Evolutionary conservation across 768 basidiomycete species (phyloP), one percentile per base, ranked within the genome.

Genomic region (Tricholoma bakamatsutake): DNA sequence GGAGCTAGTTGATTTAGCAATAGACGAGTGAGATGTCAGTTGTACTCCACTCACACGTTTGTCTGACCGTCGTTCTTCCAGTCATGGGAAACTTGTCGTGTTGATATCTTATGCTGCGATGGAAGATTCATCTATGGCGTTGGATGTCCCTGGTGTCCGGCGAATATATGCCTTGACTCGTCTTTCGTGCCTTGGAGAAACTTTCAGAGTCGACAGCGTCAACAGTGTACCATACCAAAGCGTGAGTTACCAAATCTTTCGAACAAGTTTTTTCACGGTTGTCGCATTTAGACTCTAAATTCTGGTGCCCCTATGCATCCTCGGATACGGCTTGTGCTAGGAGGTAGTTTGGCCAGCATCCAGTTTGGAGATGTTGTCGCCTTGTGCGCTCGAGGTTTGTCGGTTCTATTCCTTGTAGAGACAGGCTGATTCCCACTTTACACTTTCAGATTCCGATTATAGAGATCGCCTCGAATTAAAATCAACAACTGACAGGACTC

Each of bases 311-410:
- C 87, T 0, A 82, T 84, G 57, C 88, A 88, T 63, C 86, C 89
- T 35, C 78, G 84, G 45, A 76, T 91, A 52, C 80, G 81, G 52
- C 72, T 84, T 15, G 68, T 88, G 21, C 70, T 75, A n/a, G 75
- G 74, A n/a, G 88, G 86, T 17, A 72, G 77, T 18, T 63, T 88
- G 8, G 69, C 83, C 37, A 76, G 79, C 33, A 76, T 88, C 6
- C 82, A 90, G 61, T 91, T 89, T 59, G 88, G 88, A 28, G 88
- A 91, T 67, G 82, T 87, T 1, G 81, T 90, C 17, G 84, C 85
- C 4, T 73, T 91, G 10, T 86, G 84, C 66, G 80, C 87, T 49
- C 76, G 80, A 71, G 80, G 89, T 88, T 52, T 17, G 61, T 52
- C 15, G n/a, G 5, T 30, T 28, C 15, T 8, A 37, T 33, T 33